Evolutionary conservation across 768 basidiomycete species (phyloP), one percentile per base, ranked within the genome.

Genomic region (Thelephora ganbajun): DNA sequence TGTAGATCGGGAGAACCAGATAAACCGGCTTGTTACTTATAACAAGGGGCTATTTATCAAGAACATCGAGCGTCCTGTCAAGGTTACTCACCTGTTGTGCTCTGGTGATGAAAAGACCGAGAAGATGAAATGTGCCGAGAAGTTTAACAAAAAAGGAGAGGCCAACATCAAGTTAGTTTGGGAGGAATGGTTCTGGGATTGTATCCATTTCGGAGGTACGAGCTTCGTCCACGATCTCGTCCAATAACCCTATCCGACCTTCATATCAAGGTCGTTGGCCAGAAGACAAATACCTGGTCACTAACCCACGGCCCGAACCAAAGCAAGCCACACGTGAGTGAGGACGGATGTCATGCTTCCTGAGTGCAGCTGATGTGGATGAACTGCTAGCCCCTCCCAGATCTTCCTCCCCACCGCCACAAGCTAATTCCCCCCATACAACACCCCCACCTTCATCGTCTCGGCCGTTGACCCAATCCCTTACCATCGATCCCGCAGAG

Each of bases 171-270:
- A 74, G 44, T 66, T 93, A 2, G 77, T 96, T 1, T 94, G 92
- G 85, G 90, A 93, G 57, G 91, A 94, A 52, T 97, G 93, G 93
- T 84, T 96, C 48, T 93, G 89, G 89, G 92, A 96, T 57, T 93
- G 76, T 22, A 56, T 93, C 2, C 77, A 80, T 36, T 87, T 77
- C 57, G 78, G 79, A 50, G 88, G 83, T 68, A 51, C 43, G 61
- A 20, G 18, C 16, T 16, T 20, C 11, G 44, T 34, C 14, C 5
- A 45, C 1, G 11, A 22, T 26, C 9, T 22, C 3, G 11, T 11
- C 4, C 14, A 16, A 11, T 41, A 14, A 16, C 16, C 22, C 18
- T 41, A 11, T 14, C 16, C 19, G 20, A 41, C 20, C 18, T 33
- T 44, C 11, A 19, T 4, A 13, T 43, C 44, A 57, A 79, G 79